phyloP scores from a whole-genome alignment of 768 basidiomycete genomes.

The Amanita polypyramis region DNA sequence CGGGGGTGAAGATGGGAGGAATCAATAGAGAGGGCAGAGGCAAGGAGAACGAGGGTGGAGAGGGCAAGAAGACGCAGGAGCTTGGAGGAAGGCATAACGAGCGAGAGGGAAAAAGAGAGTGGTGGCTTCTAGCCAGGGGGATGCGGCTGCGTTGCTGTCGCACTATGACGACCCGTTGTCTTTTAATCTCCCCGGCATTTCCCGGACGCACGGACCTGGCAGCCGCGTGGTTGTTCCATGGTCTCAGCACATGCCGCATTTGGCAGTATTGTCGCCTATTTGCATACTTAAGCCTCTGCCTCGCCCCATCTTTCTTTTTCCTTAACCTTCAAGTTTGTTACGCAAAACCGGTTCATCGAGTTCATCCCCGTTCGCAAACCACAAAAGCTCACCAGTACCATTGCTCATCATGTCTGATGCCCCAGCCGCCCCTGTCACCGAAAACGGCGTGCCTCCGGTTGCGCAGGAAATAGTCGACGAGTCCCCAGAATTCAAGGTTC shows the following conservation, averaged over 20 bases:
- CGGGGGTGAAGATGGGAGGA: slow-evolving; percentile 26
- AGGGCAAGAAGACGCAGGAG: slow-evolving; percentile 50
- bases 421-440: slow-evolving; percentile 75
- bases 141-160: slow-evolving; percentile 8
- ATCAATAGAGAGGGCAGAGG: slow-evolving; percentile 44
- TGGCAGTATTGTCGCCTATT: slow-evolving; percentile 23
- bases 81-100: slow-evolving; percentile 38
- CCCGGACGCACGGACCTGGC: slow-evolving; percentile 10
- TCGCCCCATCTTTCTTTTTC: slow-evolving; percentile 31
- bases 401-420: slow-evolving; percentile 78
- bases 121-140: slow-evolving; percentile 12
- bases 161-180: background rate
- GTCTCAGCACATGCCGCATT: slow-evolving; percentile 18
- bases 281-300: slow-evolving; percentile 22
- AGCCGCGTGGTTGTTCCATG: background rate
- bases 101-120: slow-evolving; percentile 11
- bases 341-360: slow-evolving; percentile 79
- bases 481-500: slow-evolving; percentile 73
- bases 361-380: slow-evolving; percentile 45
- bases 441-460: slow-evolving; percentile 78
- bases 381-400: slow-evolving; percentile 43
- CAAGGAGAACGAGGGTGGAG: slow-evolving; percentile 45
- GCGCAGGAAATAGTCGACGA: slow-evolving; percentile 64
- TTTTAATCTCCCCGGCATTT: background rate
- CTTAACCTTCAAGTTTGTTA: slow-evolving; percentile 79